Evolutionary conservation across 1,139 yeast genomes (phyloP), one percentile per base, ranked within the genome.

Genomic region (Geotrichum cucujoidarum): DNA sequence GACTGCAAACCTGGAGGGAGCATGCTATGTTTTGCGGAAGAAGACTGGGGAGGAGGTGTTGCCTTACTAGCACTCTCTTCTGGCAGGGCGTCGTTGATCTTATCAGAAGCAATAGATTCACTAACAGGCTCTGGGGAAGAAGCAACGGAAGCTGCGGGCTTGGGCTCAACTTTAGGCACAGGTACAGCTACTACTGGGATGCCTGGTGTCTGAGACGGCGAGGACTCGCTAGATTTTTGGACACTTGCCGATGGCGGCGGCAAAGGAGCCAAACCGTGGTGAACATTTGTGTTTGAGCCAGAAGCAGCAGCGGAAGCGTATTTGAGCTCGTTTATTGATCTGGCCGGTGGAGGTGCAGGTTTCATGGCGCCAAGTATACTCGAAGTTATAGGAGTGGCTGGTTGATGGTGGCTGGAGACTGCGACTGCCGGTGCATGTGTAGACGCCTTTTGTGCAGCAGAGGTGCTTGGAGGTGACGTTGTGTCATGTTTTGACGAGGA

Each of bases 271-370:
- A 61, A 47, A 13, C 65, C 66, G n/a, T 51, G 57, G 2, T 65
- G 61, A 29, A 57, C 50, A 8, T 48, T 43, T 4, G 47, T 36
- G n/a, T 50, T 34, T 4, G 67, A 66, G 6, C 65, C 63, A 2
- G 78, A 78, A 13, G 82, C 80, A 2, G 83, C 83, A 1, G 87
- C 85, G 0, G 83, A 76, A 0, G 92, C 77, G 77, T 88, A 83
- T 57, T 82, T 81, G 53, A 83, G 69, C 49, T 78, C 83, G 2
- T 76, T 72, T 1, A 83, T 82, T 43, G 50, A 44, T 21, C 77
- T 75, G 7, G 78, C 68, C 14, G 87, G 87, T n/a, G 81, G 75
- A 0, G 81, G 75, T 0, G 86, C 86, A 2, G 87, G 87, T 61
- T 79, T 80, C 55, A 80, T 40, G 14, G 42, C 47, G 7, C 40